Percentiles rank a stretch among this genome's conserved stretches.
phyloP scores from a whole-genome alignment of 495 filamentous ascomycete genomes.

The Neurospora sp. region DNA sequence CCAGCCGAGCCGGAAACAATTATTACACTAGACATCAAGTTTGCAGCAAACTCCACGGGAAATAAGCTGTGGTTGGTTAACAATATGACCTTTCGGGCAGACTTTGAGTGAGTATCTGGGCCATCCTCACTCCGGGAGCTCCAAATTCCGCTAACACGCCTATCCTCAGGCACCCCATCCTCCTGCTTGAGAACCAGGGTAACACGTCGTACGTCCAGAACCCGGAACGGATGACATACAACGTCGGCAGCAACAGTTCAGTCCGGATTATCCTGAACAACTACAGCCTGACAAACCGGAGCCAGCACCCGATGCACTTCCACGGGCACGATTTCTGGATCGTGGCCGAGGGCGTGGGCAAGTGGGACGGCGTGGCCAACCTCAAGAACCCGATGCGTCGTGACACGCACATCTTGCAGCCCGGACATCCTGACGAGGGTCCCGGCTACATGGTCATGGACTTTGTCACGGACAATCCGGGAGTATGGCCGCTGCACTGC shows the following conservation, averaged over 20 bases:
- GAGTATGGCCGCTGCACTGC: slow-evolving; percentile 34
- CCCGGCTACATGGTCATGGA: slow-evolving; percentile 25
- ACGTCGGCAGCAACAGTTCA: slow-evolving; percentile 22
- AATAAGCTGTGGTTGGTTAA: background rate
- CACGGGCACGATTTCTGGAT: slow-evolving; percentile 53
- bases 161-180: slow-evolving; percentile 23
- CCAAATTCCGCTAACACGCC: slow-evolving; percentile 20
- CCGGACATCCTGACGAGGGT: background rate
- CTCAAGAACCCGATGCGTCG: slow-evolving; percentile 28
- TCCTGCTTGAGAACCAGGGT: slow-evolving; percentile 2
- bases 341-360: slow-evolving; percentile 28
- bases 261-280: slow-evolving; percentile 35
- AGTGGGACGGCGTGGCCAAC: slow-evolving; percentile 1
- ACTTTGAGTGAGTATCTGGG: slow-evolving; percentile 28
- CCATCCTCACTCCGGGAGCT: slow-evolving; percentile 15
- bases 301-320: slow-evolving; percentile 41
- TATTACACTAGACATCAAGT: background rate
- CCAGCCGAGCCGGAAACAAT: background rate
- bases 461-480: slow-evolving; percentile 31
- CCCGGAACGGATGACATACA: background rate
- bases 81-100: background rate
- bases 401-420: slow-evolving; percentile 28
- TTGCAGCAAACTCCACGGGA: background rate
- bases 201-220: background rate
- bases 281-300: slow-evolving; percentile 31